Base-by-base conservation (phyloP, 2,329 filamentous ascomycete species). In the Penicillium sp. region DNA sequence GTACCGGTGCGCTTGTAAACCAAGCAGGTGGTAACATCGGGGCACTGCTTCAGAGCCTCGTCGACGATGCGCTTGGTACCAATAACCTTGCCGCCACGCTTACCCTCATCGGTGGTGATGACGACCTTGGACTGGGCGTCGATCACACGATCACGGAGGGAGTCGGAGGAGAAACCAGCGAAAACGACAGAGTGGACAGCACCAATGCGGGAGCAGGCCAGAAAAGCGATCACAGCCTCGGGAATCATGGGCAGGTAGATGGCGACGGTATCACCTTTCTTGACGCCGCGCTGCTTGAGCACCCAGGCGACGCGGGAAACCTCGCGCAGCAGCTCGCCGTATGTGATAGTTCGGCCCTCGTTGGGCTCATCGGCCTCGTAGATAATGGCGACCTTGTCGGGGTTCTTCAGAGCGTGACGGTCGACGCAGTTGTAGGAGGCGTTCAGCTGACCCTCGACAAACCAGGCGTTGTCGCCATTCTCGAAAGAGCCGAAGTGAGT, bases 201-300 rank as follows among this genome's bases (percentile, higher is more conserved):
- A 64, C 95, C 95, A 70, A 99, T 96, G 75, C 95, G 92, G 40
- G 89, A 82, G 78, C 93, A 96, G 63, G 95, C 95, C 59, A 99
- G 84, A 78, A 99, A 91, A 57, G 95, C 90, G 72, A 99, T 84
- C 60, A 99, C 73, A 6, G 95, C 95, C 80, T 99, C 94, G 58
- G 95, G 95, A 78, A 99, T 97, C 95, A 99, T 99, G 77, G 95
- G 95, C 67, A 99, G 82, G 83, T 99, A 99, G 68, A 99, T 91
- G 65, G 93, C 95, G 59, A 99, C 93, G 4, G 93, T 97, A 80
- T 99, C 95, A 58, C 95, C 95, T 84, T 97, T 98, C 82, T 90
- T 88, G 62, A 99, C 94, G 65, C 95, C 95, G 87, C 97, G 95
- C 81, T 94, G 87, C 84, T 93, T 97, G 70, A 99, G 85, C 26